These are phyloP conservation scores for Thraustochytrium sp. DNA, from an alignment of 352 stramenopile species.

Conservation along the genomic window DNA sequence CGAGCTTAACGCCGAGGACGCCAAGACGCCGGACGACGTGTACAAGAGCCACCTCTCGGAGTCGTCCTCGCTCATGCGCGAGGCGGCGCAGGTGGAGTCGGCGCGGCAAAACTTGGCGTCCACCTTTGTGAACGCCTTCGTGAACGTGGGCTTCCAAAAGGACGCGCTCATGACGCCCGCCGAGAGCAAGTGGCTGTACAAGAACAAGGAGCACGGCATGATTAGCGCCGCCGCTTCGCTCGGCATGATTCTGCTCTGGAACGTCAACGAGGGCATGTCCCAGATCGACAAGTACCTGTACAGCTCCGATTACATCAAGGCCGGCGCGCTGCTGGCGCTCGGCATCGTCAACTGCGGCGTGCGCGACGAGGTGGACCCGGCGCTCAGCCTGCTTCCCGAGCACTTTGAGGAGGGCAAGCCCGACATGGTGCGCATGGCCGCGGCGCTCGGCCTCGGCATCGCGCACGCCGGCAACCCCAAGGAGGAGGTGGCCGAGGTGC, in stretches of 20 bases:
- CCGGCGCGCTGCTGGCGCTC: constrained; percentile 92
- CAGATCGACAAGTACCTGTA: constrained; percentile 99
- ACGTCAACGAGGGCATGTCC: constrained; percentile 97
- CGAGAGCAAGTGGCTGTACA: constrained; percentile 86
- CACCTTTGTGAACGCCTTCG: constrained; percentile 98
- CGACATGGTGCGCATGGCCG: constrained; percentile 66
- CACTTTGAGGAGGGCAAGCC: constrained; percentile 52
- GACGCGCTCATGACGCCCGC: constrained; percentile 83
- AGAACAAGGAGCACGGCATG: constrained; percentile 99
- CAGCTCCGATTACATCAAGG: constrained; percentile 83
- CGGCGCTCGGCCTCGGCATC: constrained; percentile 90
- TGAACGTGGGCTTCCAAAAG: constrained; percentile 95
- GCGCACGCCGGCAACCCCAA: constrained; percentile 91
- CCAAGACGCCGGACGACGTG: constrained; percentile 94
- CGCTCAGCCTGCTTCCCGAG: constrained; percentile 90
- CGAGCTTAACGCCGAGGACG: constrained; percentile 93
- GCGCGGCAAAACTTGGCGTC: constrained; percentile 95
- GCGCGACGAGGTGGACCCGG: constrained; percentile 93
- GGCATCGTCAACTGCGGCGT: constrained; percentile 87
- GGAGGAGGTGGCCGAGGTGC: constrained; percentile 93
- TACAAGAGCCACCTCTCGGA: constrained; percentile 99
- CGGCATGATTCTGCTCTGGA: constrained; percentile 97
- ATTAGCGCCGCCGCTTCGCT: constrained; percentile 94
- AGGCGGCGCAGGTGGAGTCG: constrained; percentile 81
- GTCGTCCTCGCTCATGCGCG: constrained; percentile 69